Conservation (phyloP, 805 yeast species). For the Saccharomycopsis synnaedendra region DNA sequence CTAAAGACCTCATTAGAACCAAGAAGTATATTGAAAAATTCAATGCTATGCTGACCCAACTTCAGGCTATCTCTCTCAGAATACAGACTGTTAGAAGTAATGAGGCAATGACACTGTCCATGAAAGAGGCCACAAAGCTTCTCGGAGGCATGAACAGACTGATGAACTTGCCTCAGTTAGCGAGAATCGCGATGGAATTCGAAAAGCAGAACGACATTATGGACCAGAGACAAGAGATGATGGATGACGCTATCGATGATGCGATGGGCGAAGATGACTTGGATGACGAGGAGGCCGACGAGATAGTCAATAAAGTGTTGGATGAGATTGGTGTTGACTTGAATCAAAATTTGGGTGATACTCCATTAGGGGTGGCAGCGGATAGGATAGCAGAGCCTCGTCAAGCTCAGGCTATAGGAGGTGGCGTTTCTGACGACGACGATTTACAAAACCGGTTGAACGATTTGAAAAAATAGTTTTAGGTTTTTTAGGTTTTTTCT, state of each 20-base stretch:
- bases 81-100: conserved; percentile 87
- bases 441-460: conserved; percentile 83
- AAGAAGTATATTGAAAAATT: conserved; percentile 74
- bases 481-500: background rate
- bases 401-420: conserved; percentile 16
- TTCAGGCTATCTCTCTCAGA: conserved; percentile 87
- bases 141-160: conserved; percentile 78
- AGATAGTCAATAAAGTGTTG: conserved; percentile 78
- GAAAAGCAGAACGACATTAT: conserved; percentile 89
- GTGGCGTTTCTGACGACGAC: conserved; percentile 42
- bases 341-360: conserved; percentile 32
- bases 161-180: conserved; percentile 85
- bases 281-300: conserved; percentile 85
- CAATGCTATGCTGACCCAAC: conserved; percentile 85
- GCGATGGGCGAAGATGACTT: conserved; percentile 83
- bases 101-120: conserved; percentile 89
- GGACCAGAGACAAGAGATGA: conserved; percentile 98
- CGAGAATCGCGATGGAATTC: conserved; percentile 88
- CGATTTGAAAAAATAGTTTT: conserved; percentile 48
- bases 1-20: conserved; percentile 88
- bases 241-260: conserved; percentile 97
- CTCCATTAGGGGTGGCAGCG: conserved; percentile 30
- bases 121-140: conserved; percentile 86
- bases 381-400: conserved; percentile 21
- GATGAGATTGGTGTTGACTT: conserved; percentile 95